Conservation (phyloP, 495 filamentous ascomycete species). For the Aspergillus ellipticus region DNA sequence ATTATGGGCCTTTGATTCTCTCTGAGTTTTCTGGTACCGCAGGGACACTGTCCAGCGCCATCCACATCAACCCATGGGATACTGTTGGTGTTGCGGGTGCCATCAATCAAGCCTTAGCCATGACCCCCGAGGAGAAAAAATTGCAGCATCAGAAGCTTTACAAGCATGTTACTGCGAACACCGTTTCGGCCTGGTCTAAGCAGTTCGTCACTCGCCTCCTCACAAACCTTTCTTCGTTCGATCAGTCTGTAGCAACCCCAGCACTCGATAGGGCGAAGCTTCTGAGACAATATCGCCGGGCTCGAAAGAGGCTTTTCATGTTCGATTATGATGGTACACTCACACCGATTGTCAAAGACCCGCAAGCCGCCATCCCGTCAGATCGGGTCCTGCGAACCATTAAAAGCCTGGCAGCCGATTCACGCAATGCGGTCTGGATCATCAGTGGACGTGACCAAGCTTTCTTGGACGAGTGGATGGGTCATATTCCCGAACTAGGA, state of each 20-base stretch:
- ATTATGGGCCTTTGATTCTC: constrained; percentile 80
- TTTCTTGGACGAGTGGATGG: constrained; percentile 83
- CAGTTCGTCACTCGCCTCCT: constrained; percentile 72
- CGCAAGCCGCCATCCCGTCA: constrained; percentile 79
- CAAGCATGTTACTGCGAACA: constrained; percentile 75
- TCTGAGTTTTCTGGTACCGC: constrained; percentile 96
- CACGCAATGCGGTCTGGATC: constrained; percentile 90
- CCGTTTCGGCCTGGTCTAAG: constrained; percentile 77
- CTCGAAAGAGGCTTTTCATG: constrained; percentile 81
- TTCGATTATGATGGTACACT: constrained; percentile 98
- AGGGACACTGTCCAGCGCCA: constrained; percentile 74
- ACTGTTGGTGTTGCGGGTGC: constrained; percentile 71
- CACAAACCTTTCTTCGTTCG: constrained; percentile 70
- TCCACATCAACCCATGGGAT: constrained; percentile 95
- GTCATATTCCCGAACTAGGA: constrained; percentile 77
- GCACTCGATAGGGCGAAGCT: constrained; percentile 69
- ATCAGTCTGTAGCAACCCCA: constrained; percentile 72
- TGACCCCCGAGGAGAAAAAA: constrained; percentile 60
- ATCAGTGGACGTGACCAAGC: constrained; percentile 89
- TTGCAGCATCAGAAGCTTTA: constrained; percentile 57
- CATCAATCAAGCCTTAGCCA: constrained; percentile 73
- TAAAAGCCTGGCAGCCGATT: constrained; percentile 72
- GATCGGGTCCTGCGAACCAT: constrained; percentile 75
- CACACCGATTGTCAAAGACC: constrained; percentile 92
- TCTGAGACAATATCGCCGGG: constrained; percentile 65